A percentile compares a stretch with the other conserved stretches of the same genome.
phyloP scores from a whole-genome alignment of 2,329 filamentous ascomycete genomes.

The Leptographium radiaticola region DNA sequence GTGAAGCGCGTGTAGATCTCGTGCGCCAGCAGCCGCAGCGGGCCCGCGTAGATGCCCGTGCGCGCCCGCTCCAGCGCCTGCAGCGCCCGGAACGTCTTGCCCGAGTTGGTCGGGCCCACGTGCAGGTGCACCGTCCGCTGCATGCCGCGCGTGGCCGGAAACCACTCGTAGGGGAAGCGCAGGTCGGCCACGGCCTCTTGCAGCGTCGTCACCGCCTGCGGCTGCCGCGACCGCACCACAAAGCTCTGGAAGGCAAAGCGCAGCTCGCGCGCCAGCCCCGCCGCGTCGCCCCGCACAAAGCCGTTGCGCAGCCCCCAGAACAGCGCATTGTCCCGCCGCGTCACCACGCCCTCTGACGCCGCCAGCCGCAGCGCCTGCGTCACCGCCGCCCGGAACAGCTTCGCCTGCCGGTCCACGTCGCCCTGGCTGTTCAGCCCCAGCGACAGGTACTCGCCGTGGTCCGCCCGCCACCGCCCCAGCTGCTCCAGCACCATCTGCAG shows the following conservation, averaged over 20 bases:
- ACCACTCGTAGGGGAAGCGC: slow-evolving; percentile 88
- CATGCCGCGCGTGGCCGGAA: slow-evolving; percentile 64
- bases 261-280: slow-evolving; percentile 43
- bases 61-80: slow-evolving; percentile 58
- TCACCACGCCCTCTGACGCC: slow-evolving; percentile 20
- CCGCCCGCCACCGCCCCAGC: slow-evolving; percentile 14
- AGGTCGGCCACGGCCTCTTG: slow-evolving; percentile 65
- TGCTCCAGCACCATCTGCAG: slow-evolving; percentile 23
- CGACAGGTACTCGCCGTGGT: slow-evolving; percentile 16
- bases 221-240: slow-evolving; percentile 43
- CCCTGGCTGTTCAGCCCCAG: slow-evolving; percentile 24
- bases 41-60: slow-evolving; percentile 70
- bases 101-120: slow-evolving; percentile 93
- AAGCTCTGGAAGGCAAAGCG: slow-evolving; percentile 57
- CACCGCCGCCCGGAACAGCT: slow-evolving; percentile 31
- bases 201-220: slow-evolving; percentile 34
- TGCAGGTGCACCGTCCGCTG: slow-evolving; percentile 82
- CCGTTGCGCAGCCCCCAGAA: slow-evolving; percentile 46
- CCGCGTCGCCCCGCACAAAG: slow-evolving; percentile 39
- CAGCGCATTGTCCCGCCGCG: slow-evolving; percentile 34
- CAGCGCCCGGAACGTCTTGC: slow-evolving; percentile 91
- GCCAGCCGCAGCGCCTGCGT: slow-evolving; percentile 32
- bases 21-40: slow-evolving; percentile 75
- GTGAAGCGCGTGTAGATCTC: slow-evolving; percentile 86
- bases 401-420: slow-evolving; percentile 30